Evolutionary conservation across 2,329 filamentous ascomycete genomes (phyloP), one percentile per base, ranked within the genome.

Genomic region (Penicillium hesseltinei): DNA sequence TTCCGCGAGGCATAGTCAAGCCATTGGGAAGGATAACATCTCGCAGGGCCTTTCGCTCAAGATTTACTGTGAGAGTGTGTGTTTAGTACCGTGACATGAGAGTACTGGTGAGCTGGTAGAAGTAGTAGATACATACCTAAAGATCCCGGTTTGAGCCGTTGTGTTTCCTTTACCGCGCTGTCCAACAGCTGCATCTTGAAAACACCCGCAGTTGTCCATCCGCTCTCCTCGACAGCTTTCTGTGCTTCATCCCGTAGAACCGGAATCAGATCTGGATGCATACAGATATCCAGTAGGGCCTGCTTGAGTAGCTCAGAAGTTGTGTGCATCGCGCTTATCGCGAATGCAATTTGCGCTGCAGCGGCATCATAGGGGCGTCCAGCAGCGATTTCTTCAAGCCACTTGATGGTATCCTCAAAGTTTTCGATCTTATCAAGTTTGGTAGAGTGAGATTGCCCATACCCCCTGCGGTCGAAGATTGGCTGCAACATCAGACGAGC

Each of bases 151-250:
- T 62, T 59, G 17, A 60, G 54, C 4, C 61, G 40, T 27, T 59
- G 61, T 17, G 50, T 60, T 38, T 63, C 62, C 29, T 63, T 62
- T 19, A 65, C 43, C n/a, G 49, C 60, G 46, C 62, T 63, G 19
- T 65, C 62, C 43, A 65, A 29, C 5, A 58, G 39, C 49, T 68
- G 33, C 63, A 68, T 59, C 51, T 68, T 50, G 52, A 62, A 53
- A 21, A 65, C 10, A 4, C 56, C 61, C 2, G 59, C 50, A 13
- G 54, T 53, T 35, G 43, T 51, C 49, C 58, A 54, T 38, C 51
- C 61, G 23, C 39, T 54, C 19, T 53, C 54, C 17, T 44, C 35
- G 4, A 62, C 25, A 7, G 38, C 60, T 13, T 51, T 19, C 7
- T 31, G 27, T 38, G 50, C 51, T 50, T 64, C 61, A 17, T 62